Percentiles rank a stretch among this genome's conserved stretches.
phyloP scores from a whole-genome alignment of 257 asterid genomes.

The Pogostemon cablin region DNA sequence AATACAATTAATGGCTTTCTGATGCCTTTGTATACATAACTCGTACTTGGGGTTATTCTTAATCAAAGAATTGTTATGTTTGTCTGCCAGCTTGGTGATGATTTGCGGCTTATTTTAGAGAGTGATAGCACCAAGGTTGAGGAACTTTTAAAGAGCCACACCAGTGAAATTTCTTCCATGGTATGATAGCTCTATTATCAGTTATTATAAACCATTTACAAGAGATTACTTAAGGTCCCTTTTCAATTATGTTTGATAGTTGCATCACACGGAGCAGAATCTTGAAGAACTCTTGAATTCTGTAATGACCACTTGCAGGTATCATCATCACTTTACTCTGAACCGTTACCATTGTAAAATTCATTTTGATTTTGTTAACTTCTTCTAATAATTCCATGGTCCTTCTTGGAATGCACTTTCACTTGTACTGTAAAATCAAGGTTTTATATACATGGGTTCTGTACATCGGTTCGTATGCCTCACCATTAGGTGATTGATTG shows the following conservation, averaged over 20 bases:
- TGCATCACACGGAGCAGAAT: conserved; percentile 71
- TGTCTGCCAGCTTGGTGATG: conserved; percentile 54
- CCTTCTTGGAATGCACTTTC: neutral
- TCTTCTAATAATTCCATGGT: neutral
- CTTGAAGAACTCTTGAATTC: conserved; percentile 66
- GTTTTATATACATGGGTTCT: no score
- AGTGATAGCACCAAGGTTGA: conserved; percentile 58
- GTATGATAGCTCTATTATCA: conserved; percentile 37
- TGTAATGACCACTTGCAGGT: conserved; percentile 77
- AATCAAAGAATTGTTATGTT: neutral
- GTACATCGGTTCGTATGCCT: no score
- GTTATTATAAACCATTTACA: no score
- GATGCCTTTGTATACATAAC: neutral
- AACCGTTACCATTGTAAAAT: neutral
- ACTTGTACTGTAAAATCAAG: no score
- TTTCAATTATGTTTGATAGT: conserved; percentile 44
- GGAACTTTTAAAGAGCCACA: conserved; percentile 48
- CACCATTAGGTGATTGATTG: no score
- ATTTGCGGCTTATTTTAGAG: conserved; percentile 56
- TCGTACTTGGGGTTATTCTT: neutral
- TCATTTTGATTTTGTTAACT: neutral
- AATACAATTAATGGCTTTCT: neutral
- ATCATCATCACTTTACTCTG: neutral
- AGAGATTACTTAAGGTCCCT: conserved; percentile 1
- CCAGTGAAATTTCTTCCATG: conserved; percentile 46